Evolutionary conservation across 768 basidiomycete genomes (phyloP).

Genomic region (Suillus ampliporus): DNA sequence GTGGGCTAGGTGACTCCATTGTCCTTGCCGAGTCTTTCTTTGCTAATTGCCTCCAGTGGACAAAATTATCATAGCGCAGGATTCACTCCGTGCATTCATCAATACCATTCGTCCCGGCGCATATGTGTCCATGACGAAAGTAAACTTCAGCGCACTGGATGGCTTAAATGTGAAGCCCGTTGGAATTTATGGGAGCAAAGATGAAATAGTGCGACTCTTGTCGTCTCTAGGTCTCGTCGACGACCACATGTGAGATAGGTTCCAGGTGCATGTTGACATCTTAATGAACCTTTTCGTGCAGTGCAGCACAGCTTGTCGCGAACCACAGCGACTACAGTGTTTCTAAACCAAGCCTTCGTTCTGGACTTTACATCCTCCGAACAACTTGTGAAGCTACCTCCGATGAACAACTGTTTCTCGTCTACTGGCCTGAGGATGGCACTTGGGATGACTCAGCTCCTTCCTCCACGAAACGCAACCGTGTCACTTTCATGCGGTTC

Average conservation of each 20-base stretch:
- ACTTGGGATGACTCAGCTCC: constrained; percentile 61
- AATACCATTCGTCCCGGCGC: constrained; percentile 55
- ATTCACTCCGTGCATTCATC: constrained; percentile 53
- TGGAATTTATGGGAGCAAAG: constrained; percentile 62
- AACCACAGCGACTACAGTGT: neutral
- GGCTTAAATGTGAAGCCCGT: constrained; percentile 51
- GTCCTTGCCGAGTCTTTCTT: no score
- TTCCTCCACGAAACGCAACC: constrained; percentile 53
- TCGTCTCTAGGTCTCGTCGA: constrained; percentile 42
- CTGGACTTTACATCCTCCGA: constrained; percentile 53
- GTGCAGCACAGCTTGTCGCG: constrained; percentile 11
- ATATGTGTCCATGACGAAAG: constrained; percentile 57
- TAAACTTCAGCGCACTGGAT: constrained; percentile 62
- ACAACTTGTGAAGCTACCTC: constrained; percentile 9
- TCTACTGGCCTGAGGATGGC: constrained; percentile 67
- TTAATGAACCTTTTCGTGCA: constrained; percentile 10
- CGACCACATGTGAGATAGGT: constrained; percentile 43
- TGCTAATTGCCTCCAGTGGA: constrained; percentile 47
- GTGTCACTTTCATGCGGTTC: constrained; percentile 67
- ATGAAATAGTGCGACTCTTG: constrained; percentile 54
- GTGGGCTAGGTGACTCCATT: constrained; percentile 51
- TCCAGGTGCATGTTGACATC: neutral
- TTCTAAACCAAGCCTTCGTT: constrained; percentile 42
- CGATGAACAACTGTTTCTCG: constrained; percentile 44
- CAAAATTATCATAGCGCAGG: constrained; percentile 65